Conservation (phyloP, 345 rosid species). For the Linum lewisii region DNA sequence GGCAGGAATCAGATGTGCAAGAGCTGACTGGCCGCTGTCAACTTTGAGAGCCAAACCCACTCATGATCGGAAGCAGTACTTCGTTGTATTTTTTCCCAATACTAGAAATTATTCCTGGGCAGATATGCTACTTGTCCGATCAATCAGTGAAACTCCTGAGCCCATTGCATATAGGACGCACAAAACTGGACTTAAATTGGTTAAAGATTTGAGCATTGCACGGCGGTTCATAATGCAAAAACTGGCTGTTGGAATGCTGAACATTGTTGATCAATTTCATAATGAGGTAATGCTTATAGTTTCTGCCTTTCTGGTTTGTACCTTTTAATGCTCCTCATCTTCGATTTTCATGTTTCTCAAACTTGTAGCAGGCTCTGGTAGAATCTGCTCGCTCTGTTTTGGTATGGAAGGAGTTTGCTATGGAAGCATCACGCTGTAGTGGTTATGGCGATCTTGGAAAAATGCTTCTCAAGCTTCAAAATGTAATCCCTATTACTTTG, state of each 20-base stretch:
- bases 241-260: constrained; percentile 78
- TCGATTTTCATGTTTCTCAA: constrained; percentile 12
- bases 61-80: constrained; percentile 85
- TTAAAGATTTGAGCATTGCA: constrained; percentile 71
- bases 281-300: constrained; percentile 37
- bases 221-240: constrained; percentile 75
- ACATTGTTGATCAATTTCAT: constrained; percentile 80
- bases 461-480: constrained; percentile 87
- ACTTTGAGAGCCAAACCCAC: constrained; percentile 93
- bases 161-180: constrained; percentile 81
- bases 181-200: constrained; percentile 70
- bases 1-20: constrained; percentile 88
- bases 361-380: constrained; percentile 52
- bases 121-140: constrained; percentile 73
- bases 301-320: not conserved
- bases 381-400: constrained; percentile 63
- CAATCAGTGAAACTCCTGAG: constrained; percentile 71
- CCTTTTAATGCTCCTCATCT: constrained; percentile 3
- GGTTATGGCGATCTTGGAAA: constrained; percentile 77
- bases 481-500: constrained; percentile 32
- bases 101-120: constrained; percentile 98
- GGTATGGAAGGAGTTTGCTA: constrained; percentile 93
- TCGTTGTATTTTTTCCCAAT: constrained; percentile 84
- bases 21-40: constrained; percentile 88
- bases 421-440: constrained; percentile 65